Base-by-base conservation (phyloP, 2,329 filamentous ascomycete genomes). In the Trichoderma aggressivum region DNA sequence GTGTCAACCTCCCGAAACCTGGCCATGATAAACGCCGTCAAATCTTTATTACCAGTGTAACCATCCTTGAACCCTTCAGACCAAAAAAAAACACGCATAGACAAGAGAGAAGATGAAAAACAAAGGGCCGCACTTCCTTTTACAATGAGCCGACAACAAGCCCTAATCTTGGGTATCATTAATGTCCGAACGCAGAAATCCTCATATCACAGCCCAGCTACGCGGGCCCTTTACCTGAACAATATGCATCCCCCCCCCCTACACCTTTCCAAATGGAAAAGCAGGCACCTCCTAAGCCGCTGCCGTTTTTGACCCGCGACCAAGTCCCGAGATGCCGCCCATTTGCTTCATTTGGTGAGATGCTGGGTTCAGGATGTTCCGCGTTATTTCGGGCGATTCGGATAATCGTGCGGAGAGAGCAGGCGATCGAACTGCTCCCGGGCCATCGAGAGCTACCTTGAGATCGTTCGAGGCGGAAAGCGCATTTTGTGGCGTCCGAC, bases 381-480 rank as follows among this genome's bases (percentile, higher is more conserved):
- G 80, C 58, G 82, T 79, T 72, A 85, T 75, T 74, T 86, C 83
- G n/a, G 84, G 82, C 0, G 84, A 85, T 34, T 80, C 82, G 11
- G 83, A 82, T 36, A 78, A 70, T 53, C 77, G 75, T 21, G 60
- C 34, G 24, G 77, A 68, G 14, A 77, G 60, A 30, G 76, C 75
- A 24, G 79, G 76, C 39, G 80, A 78, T 59, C 76, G 74, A 14
- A 47, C 60, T 32, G 77, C 65, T n/a, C 72, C 72, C 16, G 75
- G 69, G 26, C 72, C 73, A 50, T 77, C 76, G n/a, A 76, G 63
- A n/a, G 59, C 60, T 7, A 77, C 50, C 65, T 78, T 80, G 34
- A 70, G 58, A 12, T 78, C 77, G 1, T 70, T 69, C 56, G 74
- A 43, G 6, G 75, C 59, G 21, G 75, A 70, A 36, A 71, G 34